Percentiles rank a stretch among this genome's conserved stretches.
Evolutionary conservation across 2,329 filamentous ascomycete species (phyloP).

Genomic region (Aspergillus jensenii): DNA sequence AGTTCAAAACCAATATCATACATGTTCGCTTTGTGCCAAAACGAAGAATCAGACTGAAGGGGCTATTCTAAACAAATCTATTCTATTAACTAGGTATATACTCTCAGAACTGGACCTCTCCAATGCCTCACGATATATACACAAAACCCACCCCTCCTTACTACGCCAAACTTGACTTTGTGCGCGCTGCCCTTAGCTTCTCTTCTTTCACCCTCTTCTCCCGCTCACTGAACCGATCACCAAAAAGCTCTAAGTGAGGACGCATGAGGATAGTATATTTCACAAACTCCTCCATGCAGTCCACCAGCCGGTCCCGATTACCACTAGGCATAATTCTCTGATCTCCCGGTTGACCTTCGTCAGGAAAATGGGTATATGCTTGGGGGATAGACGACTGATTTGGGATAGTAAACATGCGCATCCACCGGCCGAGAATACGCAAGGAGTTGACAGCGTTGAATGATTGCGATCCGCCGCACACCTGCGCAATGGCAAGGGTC

Average conservation of each 20-base stretch:
- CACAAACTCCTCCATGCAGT: slow-evolving; percentile 70
- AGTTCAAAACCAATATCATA: not conserved
- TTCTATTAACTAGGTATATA: not conserved
- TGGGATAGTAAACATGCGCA: slow-evolving; percentile 67
- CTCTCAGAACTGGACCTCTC: not conserved
- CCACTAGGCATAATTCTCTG: slow-evolving; percentile 55
- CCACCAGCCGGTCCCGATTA: slow-evolving; percentile 61
- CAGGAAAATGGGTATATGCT: slow-evolving; percentile 63
- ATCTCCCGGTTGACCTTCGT: slow-evolving; percentile 45
- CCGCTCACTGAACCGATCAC: slow-evolving; percentile 63
- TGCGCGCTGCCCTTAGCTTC: not conserved
- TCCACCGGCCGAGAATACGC: slow-evolving; percentile 65
- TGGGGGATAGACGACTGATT: slow-evolving; percentile 65
- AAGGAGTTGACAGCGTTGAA: slow-evolving; percentile 68
- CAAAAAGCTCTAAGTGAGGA: slow-evolving; percentile 60
- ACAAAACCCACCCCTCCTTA: not conserved
- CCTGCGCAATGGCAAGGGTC: slow-evolving; percentile 62
- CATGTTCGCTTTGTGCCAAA: not conserved
- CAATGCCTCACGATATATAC: slow-evolving; percentile 1
- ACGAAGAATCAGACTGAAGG: not conserved
- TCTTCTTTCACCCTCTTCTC: slow-evolving; percentile 24
- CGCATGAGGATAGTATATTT: slow-evolving; percentile 68
- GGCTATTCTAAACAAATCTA: not conserved
- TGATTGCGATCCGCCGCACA: slow-evolving; percentile 64
- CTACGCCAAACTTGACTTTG: not conserved